Evolutionary conservation across 108 stramenopile genomes (phyloP), one percentile per base, ranked within the genome.

Genomic region (Conticribra weissflogii): DNA sequence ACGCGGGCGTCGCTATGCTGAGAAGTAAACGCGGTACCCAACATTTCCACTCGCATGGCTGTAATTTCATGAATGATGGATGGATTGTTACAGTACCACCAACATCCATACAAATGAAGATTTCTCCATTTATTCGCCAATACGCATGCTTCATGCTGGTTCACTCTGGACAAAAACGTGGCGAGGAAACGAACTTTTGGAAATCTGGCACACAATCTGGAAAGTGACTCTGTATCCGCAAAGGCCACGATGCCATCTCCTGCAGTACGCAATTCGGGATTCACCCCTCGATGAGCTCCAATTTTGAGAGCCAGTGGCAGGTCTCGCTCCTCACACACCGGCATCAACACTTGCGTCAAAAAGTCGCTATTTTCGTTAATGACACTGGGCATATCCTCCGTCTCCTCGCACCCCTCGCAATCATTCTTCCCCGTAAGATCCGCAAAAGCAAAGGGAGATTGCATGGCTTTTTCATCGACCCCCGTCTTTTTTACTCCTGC

Each of bases 31-130:
- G 87, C 85, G 18, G 92, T 89, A 1, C 96, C 93, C 3, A 97
- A 61, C 80, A 97, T 82, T 79, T 97, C 94, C 0, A 97, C 62
- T 59, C 96, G 61, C 93, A 97, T 93, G 1, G 29, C 45, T 9
- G 96, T 97, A 16, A 95, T 92, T 63, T 91, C 90, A 14, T 64
- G 33, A 45, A 95, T 93, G 64, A 95, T 91, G 27, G 79, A 86
- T 2, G 93, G 96, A 65, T 97, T 97, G 79, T 95, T 95, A 62
- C 89, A 94, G 70, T 87, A 96, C 96, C 96, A 93, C 86, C 88
- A 85, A 52, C 90, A 96, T 0, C 96, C 96, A 58, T 97, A 97
- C 14, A 97, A 56, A 73, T 95, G 94, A n/a, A 97, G 63, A 57
- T 97, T 95, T 28, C 87, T 76, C 64, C 95, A 97, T 76, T 97